Evolutionary conservation across 1,284 basidiomycete genomes (phyloP), one percentile per base, ranked within the genome.

Genomic region (Moesziomyces sp.): DNA sequence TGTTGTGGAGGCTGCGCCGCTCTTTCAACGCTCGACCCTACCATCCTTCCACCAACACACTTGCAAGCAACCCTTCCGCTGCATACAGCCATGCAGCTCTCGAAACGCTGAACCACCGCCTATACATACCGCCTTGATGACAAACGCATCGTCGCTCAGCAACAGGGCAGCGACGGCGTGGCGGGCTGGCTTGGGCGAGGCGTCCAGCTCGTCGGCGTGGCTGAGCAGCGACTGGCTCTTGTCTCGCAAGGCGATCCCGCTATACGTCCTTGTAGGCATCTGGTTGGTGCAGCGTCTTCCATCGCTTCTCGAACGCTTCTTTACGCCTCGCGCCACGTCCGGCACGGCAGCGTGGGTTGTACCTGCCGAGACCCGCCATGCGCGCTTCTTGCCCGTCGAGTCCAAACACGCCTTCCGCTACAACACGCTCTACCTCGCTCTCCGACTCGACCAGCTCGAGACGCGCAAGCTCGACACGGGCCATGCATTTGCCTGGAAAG

Each of bases 361-460:
- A 0, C 76, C 77, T 0, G 55, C 68, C 33, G 50, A 43, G 10
- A 74, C 77, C 0, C 87, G 87, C 0, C 90, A 91, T 79, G 85
- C 87, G 1, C 87, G 90, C 24, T 85, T 88, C 46, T 85, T 91
- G 3, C 91, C 90, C 2, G 58, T 65, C 16, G 75, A 85, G 5
- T 86, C 90, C 0, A 72, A 84, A 3, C 89, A 91, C 79, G 84
- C 87, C 0, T 91, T 91, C 82, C 87, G 86, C 10, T 92, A 92
- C 80, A 88, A 89, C 0, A 89, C 90, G 0, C 84, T 91, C 26
- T 88, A 88, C 35, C 76, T 91, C 16, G 86, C 90, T 11, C 79
- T 91, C 33, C 88, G 90, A 4, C 83, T 93, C 14, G 85, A 87
- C 55, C 86, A 87, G 0, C 84, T 93, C 10, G 90, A 91, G 76